Evolutionary conservation across 2,329 filamentous ascomycete genomes (phyloP).

Genomic region (Microcyclospora tardicrescens): DNA sequence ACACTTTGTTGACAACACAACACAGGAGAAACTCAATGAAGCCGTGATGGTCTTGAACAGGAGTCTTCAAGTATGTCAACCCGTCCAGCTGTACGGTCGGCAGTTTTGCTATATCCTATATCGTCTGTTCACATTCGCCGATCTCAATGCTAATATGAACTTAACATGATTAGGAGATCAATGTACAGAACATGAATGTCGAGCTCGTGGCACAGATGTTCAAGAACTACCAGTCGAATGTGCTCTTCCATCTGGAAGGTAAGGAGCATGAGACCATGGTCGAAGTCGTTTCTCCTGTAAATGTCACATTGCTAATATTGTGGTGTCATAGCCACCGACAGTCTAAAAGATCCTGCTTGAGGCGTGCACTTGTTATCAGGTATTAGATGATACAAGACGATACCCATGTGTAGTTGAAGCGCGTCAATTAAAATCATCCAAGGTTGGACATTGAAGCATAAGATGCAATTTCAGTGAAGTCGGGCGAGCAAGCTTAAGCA

Average conservation of each 20-base stretch:
- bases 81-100: conserved; percentile 1
- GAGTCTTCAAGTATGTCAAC: conserved; percentile 59
- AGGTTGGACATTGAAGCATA: no score
- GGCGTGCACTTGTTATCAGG: not conserved
- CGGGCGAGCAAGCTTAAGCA: no score
- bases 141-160: not conserved
- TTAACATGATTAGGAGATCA: conserved; percentile 62
- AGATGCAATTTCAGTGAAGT: no score
- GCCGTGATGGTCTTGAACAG: conserved; percentile 87
- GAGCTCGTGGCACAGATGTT: conserved; percentile 98
- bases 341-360: conserved; percentile 16
- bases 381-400: no score
- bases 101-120: not conserved
- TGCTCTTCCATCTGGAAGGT: conserved; percentile 96
- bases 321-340: conserved; percentile 12
- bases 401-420: no score
- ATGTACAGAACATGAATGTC: conserved; percentile 97
- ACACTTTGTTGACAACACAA: not conserved
- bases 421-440: no score
- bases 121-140: not conserved
- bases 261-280: not conserved
- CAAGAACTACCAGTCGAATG: conserved; percentile 98
- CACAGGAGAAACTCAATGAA: conserved; percentile 92
- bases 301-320: not conserved
- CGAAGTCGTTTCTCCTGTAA: not conserved